Evolutionary conservation across 75 land plant genomes (phyloP).

Genomic region (Selaginella tamariscina): DNA sequence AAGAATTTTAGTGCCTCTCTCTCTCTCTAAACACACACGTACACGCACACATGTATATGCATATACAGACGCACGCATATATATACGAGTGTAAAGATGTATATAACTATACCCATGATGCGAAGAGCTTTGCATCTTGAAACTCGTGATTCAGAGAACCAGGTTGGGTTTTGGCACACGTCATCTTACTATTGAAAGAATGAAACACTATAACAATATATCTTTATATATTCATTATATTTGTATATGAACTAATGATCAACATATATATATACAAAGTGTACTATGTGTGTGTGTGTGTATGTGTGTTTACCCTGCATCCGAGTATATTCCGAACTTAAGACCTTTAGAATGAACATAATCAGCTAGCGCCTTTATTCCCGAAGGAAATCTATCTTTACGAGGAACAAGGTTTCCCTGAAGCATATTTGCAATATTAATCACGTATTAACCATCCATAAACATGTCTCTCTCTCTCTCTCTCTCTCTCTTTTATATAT

Average conservation of each 20-base stretch:
- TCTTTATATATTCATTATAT: neutral
- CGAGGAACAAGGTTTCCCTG: constrained; percentile 17
- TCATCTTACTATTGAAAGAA: neutral
- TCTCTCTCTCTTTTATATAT: neutral
- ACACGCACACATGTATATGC: too few species aligned
- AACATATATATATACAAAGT: too few species aligned
- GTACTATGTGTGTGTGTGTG: too few species aligned
- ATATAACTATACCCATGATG: constrained; percentile 70
- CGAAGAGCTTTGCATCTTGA: constrained; percentile 66
- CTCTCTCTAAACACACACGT: neutral
- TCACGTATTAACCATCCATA: too few species aligned
- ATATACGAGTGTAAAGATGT: too few species aligned
- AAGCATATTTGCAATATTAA: neutral
- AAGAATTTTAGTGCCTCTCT: neutral
- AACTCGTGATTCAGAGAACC: constrained; percentile 76
- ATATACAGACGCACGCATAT: too few species aligned
- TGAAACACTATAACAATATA: neutral
- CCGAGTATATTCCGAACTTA: constrained; percentile 29
- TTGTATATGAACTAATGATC: too few species aligned
- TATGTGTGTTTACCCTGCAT: constrained; percentile 27
- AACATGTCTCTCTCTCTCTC: too few species aligned
- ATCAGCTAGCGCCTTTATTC: constrained; percentile 26
- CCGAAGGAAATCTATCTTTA: constrained; percentile 14
- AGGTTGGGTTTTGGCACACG: constrained; percentile 32
- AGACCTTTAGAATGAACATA: constrained; percentile 26